These are phyloP conservation scores for Eutrema heterophyllum DNA, from an alignment of 345 rosid species.

Conservation along the genomic window DNA sequence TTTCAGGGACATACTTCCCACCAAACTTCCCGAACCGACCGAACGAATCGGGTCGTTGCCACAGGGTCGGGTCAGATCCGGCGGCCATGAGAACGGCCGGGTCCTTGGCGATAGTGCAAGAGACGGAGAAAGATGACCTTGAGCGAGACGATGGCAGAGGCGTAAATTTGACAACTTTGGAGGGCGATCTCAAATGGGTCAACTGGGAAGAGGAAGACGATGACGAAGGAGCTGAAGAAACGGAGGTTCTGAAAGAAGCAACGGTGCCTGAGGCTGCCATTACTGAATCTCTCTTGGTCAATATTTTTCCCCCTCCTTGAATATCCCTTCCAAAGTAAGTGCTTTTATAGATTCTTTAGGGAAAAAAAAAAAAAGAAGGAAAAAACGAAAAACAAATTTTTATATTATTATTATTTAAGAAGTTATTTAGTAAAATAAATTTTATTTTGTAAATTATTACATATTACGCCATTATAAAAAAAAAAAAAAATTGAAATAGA, in stretches of 20 bases:
- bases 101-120: slow-evolving; percentile 50
- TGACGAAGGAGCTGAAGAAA: slow-evolving; percentile 24
- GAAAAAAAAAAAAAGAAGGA: neutral
- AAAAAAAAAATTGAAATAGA: no score
- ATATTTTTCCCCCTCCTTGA: neutral
- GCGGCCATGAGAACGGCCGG: slow-evolving; percentile 40
- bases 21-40: slow-evolving; percentile 94
- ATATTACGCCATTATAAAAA: no score
- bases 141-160: slow-evolving; percentile 22
- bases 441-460: no score
- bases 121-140: slow-evolving; percentile 28
- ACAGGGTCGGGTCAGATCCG: slow-evolving; percentile 34
- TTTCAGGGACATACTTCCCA: slow-evolving; percentile 93
- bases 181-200: slow-evolving; percentile 16
- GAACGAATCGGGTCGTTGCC: slow-evolving; percentile 74
- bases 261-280: slow-evolving; percentile 33
- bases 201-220: slow-evolving; percentile 7
- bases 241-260: slow-evolving; percentile 26
- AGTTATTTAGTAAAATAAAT: no score
- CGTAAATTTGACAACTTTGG: slow-evolving; percentile 27
- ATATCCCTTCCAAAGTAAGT: neutral
- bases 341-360: slow-evolving; percentile 13
- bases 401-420: no score
- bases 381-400: no score
- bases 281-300: slow-evolving; percentile 13